Conservation (phyloP, 2,329 filamentous ascomycete genomes). For the Chrysoporthe cubensis region DNA sequence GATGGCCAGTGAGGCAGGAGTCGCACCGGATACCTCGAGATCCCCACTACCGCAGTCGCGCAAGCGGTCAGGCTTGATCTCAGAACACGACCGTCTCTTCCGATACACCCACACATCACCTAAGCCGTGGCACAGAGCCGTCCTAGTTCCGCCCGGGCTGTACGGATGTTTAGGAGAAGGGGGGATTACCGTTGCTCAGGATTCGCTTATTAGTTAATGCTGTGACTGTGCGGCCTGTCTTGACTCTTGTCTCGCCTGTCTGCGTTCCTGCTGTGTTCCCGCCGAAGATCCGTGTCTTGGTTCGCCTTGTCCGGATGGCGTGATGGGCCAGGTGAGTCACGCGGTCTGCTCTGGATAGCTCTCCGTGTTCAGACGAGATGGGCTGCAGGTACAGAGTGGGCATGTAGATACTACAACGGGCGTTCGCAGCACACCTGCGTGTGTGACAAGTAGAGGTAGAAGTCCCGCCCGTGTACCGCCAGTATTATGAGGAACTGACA, state of each 20-base stretch:
- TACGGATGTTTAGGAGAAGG: too few species aligned
- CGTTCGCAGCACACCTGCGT: too few species aligned
- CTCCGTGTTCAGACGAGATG: neutral
- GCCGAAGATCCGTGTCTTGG: neutral
- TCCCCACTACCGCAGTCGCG: neutral
- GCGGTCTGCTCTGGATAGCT: neutral
- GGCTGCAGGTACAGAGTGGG: neutral
- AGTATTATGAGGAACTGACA: too few species aligned
- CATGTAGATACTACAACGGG: too few species aligned
- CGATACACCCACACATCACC: neutral
- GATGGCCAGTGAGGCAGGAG: neutral
- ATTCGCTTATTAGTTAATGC: neutral
- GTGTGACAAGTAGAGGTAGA: too few species aligned
- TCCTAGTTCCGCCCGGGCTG: too few species aligned
- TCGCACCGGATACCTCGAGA: neutral
- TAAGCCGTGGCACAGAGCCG: too few species aligned
- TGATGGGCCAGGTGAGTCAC: neutral
- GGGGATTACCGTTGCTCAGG: neutral
- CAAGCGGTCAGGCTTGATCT: neutral
- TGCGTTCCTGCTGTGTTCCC: constrained; percentile 13
- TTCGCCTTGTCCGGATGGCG: constrained; percentile 15
- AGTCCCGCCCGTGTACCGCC: too few species aligned
- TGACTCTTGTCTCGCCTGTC: constrained; percentile 18
- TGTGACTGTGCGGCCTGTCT: constrained; percentile 1
- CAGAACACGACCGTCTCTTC: too few species aligned